Evolutionary conservation across 176 grass and related monocot species (phyloP).

Genomic region (Phoenix roebelenii): DNA sequence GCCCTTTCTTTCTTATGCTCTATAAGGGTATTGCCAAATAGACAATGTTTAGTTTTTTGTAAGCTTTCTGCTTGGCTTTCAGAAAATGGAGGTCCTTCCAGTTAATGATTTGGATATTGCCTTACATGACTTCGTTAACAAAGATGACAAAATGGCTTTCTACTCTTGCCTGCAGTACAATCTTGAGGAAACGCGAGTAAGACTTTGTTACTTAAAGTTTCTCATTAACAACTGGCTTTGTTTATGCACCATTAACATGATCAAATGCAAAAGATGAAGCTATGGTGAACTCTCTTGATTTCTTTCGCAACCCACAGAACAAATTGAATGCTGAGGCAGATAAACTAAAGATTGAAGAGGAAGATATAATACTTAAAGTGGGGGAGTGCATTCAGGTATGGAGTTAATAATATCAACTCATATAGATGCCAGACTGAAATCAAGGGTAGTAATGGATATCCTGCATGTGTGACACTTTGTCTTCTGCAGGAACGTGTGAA

Average conservation of each 20-base stretch:
- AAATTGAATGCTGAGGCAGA: conserved; percentile 27
- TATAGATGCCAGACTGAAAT: background rate
- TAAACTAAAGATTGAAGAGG: conserved; percentile 31
- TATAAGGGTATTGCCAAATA: too few species aligned
- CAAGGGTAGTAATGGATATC: conserved; percentile 1
- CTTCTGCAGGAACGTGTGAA: conserved; percentile 26
- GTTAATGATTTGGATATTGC: conserved; percentile 55
- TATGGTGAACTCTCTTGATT: conserved; percentile 2
- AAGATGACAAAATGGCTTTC: conserved; percentile 56
- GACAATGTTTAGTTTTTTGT: background rate
- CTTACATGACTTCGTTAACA: conserved; percentile 65
- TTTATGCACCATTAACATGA: background rate
- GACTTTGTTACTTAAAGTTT: background rate
- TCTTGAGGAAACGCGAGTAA: conserved; percentile 51
- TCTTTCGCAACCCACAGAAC: conserved; percentile 33
- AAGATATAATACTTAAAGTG: conserved; percentile 45
- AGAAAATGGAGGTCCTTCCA: conserved; percentile 62
- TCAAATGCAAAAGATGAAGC: too few species aligned
- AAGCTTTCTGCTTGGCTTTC: conserved; percentile 16
- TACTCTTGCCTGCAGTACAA: conserved; percentile 43
- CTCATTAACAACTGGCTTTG: background rate
- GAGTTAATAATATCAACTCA: conserved; percentile 1
- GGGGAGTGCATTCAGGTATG: conserved; percentile 73
- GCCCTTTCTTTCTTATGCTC: too few species aligned
- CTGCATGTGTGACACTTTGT: conserved; percentile 14